These are phyloP conservation scores for Phytophthora vignae DNA, from an alignment of 352 stramenopile genomes.

Conservation along the genomic window DNA sequence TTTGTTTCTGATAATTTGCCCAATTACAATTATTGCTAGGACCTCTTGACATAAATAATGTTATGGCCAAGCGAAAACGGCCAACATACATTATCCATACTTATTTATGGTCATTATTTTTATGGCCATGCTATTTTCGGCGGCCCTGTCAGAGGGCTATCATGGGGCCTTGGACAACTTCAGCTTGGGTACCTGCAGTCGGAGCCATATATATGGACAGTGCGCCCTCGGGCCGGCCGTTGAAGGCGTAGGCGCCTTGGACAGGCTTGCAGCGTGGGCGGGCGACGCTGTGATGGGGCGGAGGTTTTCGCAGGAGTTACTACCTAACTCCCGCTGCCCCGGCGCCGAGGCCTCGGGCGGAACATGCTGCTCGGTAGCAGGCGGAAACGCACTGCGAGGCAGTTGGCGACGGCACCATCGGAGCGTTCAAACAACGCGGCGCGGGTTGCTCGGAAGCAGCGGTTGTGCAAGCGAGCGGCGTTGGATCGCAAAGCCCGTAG, in stretches of 20 bases:
- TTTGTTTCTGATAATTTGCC: too few relatives aligned
- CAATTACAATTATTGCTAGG: too few relatives aligned
- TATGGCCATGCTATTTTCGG: too few relatives aligned
- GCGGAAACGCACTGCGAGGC: slow-evolving; percentile 22
- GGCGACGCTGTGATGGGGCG: slow-evolving; percentile 15
- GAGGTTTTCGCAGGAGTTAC: slow-evolving; percentile 39
- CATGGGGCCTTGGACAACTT: slow-evolving; percentile 2
- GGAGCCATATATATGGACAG: slow-evolving; percentile 18
- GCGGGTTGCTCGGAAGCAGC: slow-evolving; percentile 17
- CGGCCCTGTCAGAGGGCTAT: background rate
- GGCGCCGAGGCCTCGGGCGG: slow-evolving; percentile 5
- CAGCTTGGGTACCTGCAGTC: background rate
- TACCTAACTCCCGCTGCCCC: background rate
- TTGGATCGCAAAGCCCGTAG: slow-evolving; percentile 13
- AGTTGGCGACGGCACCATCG: background rate
- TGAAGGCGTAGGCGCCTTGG: background rate
- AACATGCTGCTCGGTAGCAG: slow-evolving; percentile 3
- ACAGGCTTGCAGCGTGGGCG: slow-evolving; percentile 13
- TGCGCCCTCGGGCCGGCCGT: slow-evolving; percentile 1
- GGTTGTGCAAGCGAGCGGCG: slow-evolving; percentile 23
- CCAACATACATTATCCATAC: too few relatives aligned
- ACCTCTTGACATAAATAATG: too few relatives aligned
- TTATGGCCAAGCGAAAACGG: too few relatives aligned
- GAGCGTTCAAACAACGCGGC: slow-evolving; percentile 12
- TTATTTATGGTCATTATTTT: too few relatives aligned